Conservation (phyloP, 2,329 filamentous ascomycete species). For the Hortaea werneckii region DNA sequence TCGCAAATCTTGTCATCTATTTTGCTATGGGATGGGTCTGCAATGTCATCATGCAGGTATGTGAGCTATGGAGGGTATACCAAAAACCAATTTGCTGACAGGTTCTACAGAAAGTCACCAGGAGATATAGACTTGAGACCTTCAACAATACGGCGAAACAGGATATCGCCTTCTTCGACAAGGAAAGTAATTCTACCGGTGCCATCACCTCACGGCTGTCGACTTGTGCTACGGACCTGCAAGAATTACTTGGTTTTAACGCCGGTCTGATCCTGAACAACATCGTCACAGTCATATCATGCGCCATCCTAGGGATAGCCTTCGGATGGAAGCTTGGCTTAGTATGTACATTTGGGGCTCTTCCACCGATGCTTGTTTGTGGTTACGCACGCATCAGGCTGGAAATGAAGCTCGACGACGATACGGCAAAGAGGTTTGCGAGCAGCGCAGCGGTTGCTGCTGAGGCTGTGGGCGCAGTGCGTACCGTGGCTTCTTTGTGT, state of each 20-base stretch:
- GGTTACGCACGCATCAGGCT: slow-evolving; percentile 27
- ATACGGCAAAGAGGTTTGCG: slow-evolving; percentile 20
- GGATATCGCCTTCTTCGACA: slow-evolving; percentile 27
- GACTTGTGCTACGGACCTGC: slow-evolving; percentile 40
- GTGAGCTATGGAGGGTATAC: no score
- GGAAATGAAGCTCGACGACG: slow-evolving; percentile 23
- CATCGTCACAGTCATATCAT: slow-evolving; percentile 23
- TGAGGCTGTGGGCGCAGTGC: slow-evolving; percentile 25
- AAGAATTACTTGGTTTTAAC: slow-evolving; percentile 41
- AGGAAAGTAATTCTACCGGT: slow-evolving; percentile 39
- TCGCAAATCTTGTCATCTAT: slow-evolving; percentile 37
- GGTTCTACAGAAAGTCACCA: slow-evolving; percentile 13
- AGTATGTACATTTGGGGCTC: slow-evolving; percentile 23
- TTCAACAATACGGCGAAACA: slow-evolving; percentile 14
- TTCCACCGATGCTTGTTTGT: slow-evolving; percentile 24
- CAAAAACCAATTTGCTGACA: background rate
- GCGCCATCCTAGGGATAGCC: slow-evolving; percentile 22
- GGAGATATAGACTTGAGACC: slow-evolving; percentile 20
- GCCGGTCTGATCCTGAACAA: slow-evolving; percentile 27
- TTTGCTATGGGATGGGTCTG: slow-evolving; percentile 36
- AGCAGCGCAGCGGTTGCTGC: slow-evolving; percentile 26
- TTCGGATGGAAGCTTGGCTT: slow-evolving; percentile 30
- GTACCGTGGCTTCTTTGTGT: slow-evolving; percentile 25
- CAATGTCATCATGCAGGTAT: slow-evolving; percentile 37
- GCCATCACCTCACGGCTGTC: slow-evolving; percentile 38